Evolutionary conservation across 352 stramenopile species (phyloP).

Genomic region (Detonula confervacea): DNA sequence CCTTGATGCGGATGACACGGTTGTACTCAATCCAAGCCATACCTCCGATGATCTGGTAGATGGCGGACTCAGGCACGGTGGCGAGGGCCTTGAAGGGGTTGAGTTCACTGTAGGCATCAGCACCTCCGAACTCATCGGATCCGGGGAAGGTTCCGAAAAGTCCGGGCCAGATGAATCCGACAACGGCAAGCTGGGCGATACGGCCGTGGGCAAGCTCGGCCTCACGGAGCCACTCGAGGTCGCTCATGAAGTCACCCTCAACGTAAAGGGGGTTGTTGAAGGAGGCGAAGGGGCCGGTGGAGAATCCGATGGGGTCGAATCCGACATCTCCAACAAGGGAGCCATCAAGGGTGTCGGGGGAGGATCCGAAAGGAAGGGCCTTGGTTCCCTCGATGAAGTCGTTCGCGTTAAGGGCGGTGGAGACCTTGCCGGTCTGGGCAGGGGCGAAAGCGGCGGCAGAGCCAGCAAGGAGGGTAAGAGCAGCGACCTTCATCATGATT

Average conservation of each 20-base stretch:
- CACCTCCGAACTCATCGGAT: conserved; percentile 84
- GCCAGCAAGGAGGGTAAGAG: too few relatives aligned
- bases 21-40: conserved; percentile 85
- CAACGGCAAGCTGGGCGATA: conserved; percentile 82
- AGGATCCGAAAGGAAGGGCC: conserved; percentile 12
- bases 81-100: conserved; percentile 87
- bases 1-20: conserved; percentile 79
- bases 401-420: too few relatives aligned
- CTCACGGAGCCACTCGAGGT: conserved; percentile 87
- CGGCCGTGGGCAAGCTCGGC: conserved; percentile 85
- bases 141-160: conserved; percentile 88
- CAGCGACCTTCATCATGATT: too few relatives aligned
- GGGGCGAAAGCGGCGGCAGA: too few relatives aligned
- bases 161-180: conserved; percentile 88
- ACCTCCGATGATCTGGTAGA: conserved; percentile 86
- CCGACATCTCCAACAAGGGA: conserved; percentile 82
- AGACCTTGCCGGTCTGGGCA: too few relatives aligned
- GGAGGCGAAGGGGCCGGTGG: conserved; percentile 80
- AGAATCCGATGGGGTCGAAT: conserved; percentile 86
- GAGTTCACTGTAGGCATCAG: conserved; percentile 86
- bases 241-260: conserved; percentile 70
- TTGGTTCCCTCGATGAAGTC: too few relatives aligned
- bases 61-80: conserved; percentile 80
- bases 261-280: conserved; percentile 84
- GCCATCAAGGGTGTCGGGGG: conserved; percentile 38